A percentile compares a stretch with the other conserved stretches of the same genome.
phyloP scores from a whole-genome alignment of 768 basidiomycete species.

The Russula sp. region DNA sequence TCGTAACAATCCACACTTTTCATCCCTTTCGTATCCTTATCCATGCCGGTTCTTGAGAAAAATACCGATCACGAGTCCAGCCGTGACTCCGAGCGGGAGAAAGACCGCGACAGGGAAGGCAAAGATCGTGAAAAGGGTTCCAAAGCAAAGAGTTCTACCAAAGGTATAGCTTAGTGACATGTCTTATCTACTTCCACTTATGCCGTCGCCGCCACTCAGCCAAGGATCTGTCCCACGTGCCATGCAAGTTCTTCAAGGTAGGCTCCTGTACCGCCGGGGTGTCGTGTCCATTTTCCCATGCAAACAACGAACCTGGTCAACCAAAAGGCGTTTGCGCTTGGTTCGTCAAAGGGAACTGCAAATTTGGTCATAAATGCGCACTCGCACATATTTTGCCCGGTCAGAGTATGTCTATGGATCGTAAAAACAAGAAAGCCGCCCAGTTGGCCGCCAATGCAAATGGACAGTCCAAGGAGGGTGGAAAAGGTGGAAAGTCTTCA shows the following conservation, averaged over 20 bases:
- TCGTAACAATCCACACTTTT: neutral
- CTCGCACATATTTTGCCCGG: conserved; percentile 92
- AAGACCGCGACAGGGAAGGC: conserved; percentile 23
- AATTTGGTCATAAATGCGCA: conserved; percentile 79
- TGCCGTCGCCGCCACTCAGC: conserved; percentile 36
- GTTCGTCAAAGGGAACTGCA: conserved; percentile 92
- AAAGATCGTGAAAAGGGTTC: conserved; percentile 24
- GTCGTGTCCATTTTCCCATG: conserved; percentile 94
- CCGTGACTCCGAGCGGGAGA: conserved; percentile 23
- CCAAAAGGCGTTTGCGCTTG: conserved; percentile 81
- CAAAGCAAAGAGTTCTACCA: conserved; percentile 27
- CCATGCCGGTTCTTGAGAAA: conserved; percentile 26
- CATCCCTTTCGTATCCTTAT: neutral
- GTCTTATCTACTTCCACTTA: conserved; percentile 5
- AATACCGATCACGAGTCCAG: conserved; percentile 20
- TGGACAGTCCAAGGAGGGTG: conserved; percentile 31
- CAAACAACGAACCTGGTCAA: conserved; percentile 61
- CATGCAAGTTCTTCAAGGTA: conserved; percentile 95
- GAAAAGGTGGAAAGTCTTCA: conserved; percentile 32
- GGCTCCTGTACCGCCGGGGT: conserved; percentile 91
- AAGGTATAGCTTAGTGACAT: conserved; percentile 21
- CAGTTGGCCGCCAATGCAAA: conserved; percentile 50
- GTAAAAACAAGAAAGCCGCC: conserved; percentile 95
- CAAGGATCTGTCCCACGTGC: conserved; percentile 91
- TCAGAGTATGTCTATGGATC: conserved; percentile 90